Base-by-base conservation (phyloP, 169 alveolate genomes). In the Plasmodium coatneyi region DNA sequence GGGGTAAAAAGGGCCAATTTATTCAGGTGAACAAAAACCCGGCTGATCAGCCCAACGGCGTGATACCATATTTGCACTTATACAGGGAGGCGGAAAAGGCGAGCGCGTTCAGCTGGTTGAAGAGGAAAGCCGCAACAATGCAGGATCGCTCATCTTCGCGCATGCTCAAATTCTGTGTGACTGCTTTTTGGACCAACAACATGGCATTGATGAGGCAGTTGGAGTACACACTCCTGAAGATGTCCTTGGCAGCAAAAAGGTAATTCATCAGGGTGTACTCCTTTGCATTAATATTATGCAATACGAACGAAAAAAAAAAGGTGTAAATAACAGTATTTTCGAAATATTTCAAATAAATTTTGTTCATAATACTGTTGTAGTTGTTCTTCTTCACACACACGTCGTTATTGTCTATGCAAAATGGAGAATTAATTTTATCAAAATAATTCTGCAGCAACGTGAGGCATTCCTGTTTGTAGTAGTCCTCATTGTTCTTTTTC, bases 11-110 rank as follows among this genome's bases (percentile, higher is more conserved):
- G 3, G 60, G 60, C 22, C 7, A 49, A 49, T 3, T 16, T 12
- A 12, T 49, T 14, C 60, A 16, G 60, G 60, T 0, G 60, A 12
- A 49, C 60, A 49, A 49, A 2, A 49, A 49, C 22, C 22, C 60
- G 1, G 60, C 22, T 1, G 22, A 12, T 5, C 19, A 7, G 1
- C 60, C 5, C 22, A 14, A 4, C 60, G 22, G 6, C 6, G 39
- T n/a, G 72, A 39, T 87, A 87, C 93, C 93, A 80, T 87, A 87
- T 87, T 87, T 87, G 76, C 93, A 87, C 82, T 39, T 87, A 74
- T 87, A 87, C 5, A 87, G 43, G 52, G 90, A 78, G 34, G 30
- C 70, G 0, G 93, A 87, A 39, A 87, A 87, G 39, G 52, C 30
- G 43, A 80, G 10, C 0, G 93, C 60, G 71, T 87, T 87, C 12